Base-by-base conservation (phyloP, 176 grass and related monocot species). In the Dendrocalamus sinicus region DNA sequence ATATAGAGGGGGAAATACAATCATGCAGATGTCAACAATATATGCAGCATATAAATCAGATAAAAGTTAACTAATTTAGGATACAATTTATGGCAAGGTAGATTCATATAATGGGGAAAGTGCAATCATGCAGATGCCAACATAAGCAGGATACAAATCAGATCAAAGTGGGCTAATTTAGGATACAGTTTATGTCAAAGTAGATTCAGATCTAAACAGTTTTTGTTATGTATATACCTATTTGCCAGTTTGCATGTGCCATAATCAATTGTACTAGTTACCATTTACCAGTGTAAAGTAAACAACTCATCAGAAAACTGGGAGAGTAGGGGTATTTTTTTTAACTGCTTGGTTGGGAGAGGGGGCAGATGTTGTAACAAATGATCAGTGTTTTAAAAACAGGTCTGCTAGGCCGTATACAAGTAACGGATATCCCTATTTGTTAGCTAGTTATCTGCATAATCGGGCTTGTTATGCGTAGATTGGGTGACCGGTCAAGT, bases 41-140 rank as follows among this genome's bases (percentile, higher is more conserved):
- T 73, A 83, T 62, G 26, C 4, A 83, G 55, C 13, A 62, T 47
- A 51, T 17, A 67, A 67, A 67, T 80, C 77, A 61, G 22, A 67
- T 48, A 45, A 67, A 50, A 66, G 26, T 65, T 51, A 11, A 37
- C 77, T 13, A 79, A 48, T 32, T 65, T 48, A 66, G 60, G 24
- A 37, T 22, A 66, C 44, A 66, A 15, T 79, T 65, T 51, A 67
- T 67, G 41, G 70, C 12, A 23, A 72, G 22, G 22, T 28, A 72
- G 44, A 72, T 72, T 72, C 70, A 47, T 8, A 13, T 48, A 23
- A 72, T 16, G 43, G 44, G 70, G 14, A n/a, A 26, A 72, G 48
- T 48, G 12, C 22, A 72, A 72, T 46, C 70, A 48, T 48, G 23
- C 13, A 78, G 37, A 81, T 37, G 50, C 64, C 19, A 53, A 57